Conservation (phyloP, 352 stramenopile genomes). For the Halophytophthora polymorphica region DNA sequence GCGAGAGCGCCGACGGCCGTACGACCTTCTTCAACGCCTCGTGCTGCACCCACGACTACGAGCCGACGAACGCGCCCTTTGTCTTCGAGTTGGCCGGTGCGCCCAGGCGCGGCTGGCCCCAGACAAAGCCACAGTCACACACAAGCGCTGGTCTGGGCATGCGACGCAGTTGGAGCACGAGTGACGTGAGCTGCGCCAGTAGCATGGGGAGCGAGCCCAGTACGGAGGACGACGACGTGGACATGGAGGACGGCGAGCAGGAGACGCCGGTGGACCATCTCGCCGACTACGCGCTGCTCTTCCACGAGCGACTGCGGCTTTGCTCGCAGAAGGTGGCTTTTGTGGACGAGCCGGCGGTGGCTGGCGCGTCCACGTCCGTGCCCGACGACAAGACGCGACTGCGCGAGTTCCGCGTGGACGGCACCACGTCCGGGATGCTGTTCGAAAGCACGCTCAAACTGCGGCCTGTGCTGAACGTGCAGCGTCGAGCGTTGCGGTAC, state of each 20-base stretch:
- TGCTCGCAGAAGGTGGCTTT: conserved; percentile 64
- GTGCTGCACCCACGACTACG: conserved; percentile 72
- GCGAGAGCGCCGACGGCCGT: conserved; percentile 49
- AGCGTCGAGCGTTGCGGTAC: conserved; percentile 59
- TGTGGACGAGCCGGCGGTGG: conserved; percentile 21
- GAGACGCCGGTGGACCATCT: conserved; percentile 10
- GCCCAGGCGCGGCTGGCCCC: conserved; percentile 25
- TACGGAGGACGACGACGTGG: conserved; percentile 15
- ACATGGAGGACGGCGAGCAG: conserved; percentile 8
- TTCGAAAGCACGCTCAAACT: conserved; percentile 76
- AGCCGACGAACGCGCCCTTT: conserved; percentile 61
- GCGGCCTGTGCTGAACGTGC: conserved; percentile 49
- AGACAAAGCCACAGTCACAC: conserved; percentile 1
- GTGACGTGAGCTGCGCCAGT: conserved; percentile 24
- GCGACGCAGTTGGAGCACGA: conserved; percentile 20
- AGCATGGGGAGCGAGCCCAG: conserved; percentile 6
- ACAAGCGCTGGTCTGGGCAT: conserved; percentile 8
- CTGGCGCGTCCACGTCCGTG: neutral
- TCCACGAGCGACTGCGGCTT: conserved; percentile 60
- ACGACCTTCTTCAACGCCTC: conserved; percentile 90
- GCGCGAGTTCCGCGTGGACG: conserved; percentile 61
- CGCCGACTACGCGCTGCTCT: conserved; percentile 42
- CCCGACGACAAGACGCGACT: conserved; percentile 25
- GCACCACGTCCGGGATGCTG: conserved; percentile 53
- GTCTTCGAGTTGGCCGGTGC: conserved; percentile 46